Conservation (phyloP, 805 yeast genomes). For the Candida succiphila region DNA sequence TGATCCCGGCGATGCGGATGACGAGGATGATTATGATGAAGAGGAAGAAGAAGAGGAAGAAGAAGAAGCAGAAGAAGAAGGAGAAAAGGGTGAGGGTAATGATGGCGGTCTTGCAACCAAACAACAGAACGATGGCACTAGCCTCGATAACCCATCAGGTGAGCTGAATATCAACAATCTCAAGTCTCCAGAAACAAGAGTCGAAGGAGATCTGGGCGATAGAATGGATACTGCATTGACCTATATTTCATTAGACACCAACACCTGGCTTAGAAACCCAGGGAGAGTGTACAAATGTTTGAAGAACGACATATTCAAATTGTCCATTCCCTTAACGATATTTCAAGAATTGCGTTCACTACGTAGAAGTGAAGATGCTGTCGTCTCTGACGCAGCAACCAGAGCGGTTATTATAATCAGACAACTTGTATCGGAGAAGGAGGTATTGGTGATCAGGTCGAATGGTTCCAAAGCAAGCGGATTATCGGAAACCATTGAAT, state of each 20-base stretch:
- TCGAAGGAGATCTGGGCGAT: slow-evolving; percentile 41
- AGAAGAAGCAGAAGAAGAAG: slow-evolving; percentile 5
- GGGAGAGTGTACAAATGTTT: slow-evolving; percentile 67
- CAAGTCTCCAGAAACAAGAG: neutral
- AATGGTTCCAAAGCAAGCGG: slow-evolving; percentile 63
- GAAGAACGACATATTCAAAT: slow-evolving; percentile 44
- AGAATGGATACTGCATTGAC: slow-evolving; percentile 49
- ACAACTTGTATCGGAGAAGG: slow-evolving; percentile 48
- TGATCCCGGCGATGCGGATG: too few species aligned
- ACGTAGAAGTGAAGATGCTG: slow-evolving; percentile 60
- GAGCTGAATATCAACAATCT: neutral
- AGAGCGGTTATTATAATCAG: slow-evolving; percentile 68
- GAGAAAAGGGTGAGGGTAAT: slow-evolving; percentile 15
- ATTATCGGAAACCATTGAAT: slow-evolving; percentile 63
- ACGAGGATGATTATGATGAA: slow-evolving; percentile 18
- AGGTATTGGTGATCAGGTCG: slow-evolving; percentile 50
- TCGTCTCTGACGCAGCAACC: slow-evolving; percentile 73
- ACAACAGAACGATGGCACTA: neutral
- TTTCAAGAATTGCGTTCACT: slow-evolving; percentile 70
- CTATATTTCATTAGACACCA: slow-evolving; percentile 60
- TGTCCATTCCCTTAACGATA: slow-evolving; percentile 63
- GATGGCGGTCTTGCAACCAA: slow-evolving; percentile 7
- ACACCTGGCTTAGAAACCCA: slow-evolving; percentile 74
- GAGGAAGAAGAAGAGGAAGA: slow-evolving; percentile 19
- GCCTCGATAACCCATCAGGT: too few species aligned